A percentile compares a stretch with the other conserved stretches of the same genome.
Conservation (phyloP, 1,284 basidiomycete species). For the Coniophora puteana region DNA sequence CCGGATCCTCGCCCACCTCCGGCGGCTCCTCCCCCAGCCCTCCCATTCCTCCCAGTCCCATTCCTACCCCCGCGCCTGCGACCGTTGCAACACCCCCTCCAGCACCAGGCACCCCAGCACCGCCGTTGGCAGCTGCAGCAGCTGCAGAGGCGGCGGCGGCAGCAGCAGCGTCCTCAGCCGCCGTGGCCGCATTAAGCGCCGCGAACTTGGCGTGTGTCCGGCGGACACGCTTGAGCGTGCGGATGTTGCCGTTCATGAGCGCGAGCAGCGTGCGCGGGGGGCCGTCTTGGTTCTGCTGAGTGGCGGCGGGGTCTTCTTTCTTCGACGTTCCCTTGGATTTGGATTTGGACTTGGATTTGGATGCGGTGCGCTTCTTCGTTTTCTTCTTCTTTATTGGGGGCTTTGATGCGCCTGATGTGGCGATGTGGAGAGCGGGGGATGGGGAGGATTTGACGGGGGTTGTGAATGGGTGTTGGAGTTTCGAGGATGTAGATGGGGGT, state of each 20-base stretch:
- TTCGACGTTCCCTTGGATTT: slow-evolving; percentile 1
- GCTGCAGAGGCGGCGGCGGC: slow-evolving; percentile 22
- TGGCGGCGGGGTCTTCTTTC: slow-evolving; percentile 5
- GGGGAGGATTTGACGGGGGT: slow-evolving; percentile 1
- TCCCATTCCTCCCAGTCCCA: slow-evolving; percentile 7
- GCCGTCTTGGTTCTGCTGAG: slow-evolving; percentile 15
- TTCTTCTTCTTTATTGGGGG: slow-evolving; percentile 37
- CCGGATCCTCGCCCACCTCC: slow-evolving; percentile 31
- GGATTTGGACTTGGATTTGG: neutral
- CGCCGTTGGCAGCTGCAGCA: slow-evolving; percentile 17
- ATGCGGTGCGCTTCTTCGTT: slow-evolving; percentile 13
- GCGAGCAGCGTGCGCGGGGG: slow-evolving; percentile 50
- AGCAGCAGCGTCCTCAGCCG: slow-evolving; percentile 44
- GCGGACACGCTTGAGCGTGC: slow-evolving; percentile 64
- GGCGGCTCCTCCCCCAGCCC: slow-evolving; percentile 10
- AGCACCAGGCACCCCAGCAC: slow-evolving; percentile 8
- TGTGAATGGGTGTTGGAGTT: slow-evolving; percentile 9
- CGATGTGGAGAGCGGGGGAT: slow-evolving; percentile 14
- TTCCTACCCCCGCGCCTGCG: neutral
- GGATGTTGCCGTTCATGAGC: slow-evolving; percentile 72
- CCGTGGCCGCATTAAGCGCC: slow-evolving; percentile 45
- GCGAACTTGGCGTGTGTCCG: slow-evolving; percentile 68
- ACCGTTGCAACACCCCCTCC: slow-evolving; percentile 11
- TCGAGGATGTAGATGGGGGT: too few relatives aligned
- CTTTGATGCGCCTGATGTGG: slow-evolving; percentile 20